Evolutionary conservation across 2,329 filamentous ascomycete species (phyloP), one percentile per base, ranked within the genome.

Genomic region (Cyphellophora attinorum): DNA sequence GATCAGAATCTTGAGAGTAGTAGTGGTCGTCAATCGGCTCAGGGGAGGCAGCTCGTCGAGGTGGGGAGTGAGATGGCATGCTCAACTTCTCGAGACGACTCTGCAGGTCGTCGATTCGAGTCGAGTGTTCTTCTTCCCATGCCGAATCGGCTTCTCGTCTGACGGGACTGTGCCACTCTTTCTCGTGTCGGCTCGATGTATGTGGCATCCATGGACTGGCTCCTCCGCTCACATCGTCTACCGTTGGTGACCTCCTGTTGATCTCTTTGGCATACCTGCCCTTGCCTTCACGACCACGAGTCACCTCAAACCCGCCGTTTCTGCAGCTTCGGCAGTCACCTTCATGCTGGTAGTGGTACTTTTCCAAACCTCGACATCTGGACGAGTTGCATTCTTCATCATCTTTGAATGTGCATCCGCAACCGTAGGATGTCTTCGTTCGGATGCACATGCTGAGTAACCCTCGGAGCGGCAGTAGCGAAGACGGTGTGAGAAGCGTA

Each of bases 361-460:
- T 39, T 19, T 42, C 45, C 14, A 47, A 27, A 11, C 29, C 35
- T 18, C 25, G 35, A 33, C 47, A 50, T 19, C 23, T 31, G 5
- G 38, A 38, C 11, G 28, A 35, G 11, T 37, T 31, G 29, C 47
- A 50, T 12, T 38, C 19, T 17, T 38, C 39, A 31, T 38, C 42
- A 11, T 40, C 41, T 28, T 46, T 48, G 37, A 41, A 41, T 19
- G 41, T 37, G 30, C 41, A 39, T 17, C 47, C 47, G 29, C 47
- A 50, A n/a, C 46, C 47, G 27, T 45, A 50, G 23, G 40, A 44
- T 11, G 42, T 50, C 27, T 48, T 48, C 11, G 41, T 48, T 30
- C 42, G 44, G 6, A 45, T 38, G 27, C 47, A 50, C 47, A 50
- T 50, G 27, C 25, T 39, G 34, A 35, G 30, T 34, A 38, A 38